Base-by-base conservation (phyloP, 2,329 filamentous ascomycete genomes). In the Fusarium austroafricanum region DNA sequence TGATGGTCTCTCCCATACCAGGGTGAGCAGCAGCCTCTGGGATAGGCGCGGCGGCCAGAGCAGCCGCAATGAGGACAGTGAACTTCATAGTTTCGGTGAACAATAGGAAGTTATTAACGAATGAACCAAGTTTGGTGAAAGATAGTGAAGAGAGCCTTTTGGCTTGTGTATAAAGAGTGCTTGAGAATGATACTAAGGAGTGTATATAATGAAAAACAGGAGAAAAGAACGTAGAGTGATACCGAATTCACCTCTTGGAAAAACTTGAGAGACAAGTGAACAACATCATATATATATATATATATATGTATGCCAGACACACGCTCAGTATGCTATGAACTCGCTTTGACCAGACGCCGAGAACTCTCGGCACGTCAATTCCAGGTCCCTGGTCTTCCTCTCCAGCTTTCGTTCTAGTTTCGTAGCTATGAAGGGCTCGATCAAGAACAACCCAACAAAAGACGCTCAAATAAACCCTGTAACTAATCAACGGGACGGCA, bases 61-160 rank as follows among this genome's bases (percentile, higher is more conserved):
- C 71, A 18, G 65, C 61, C 20, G 65, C 45, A 43, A 74, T 47
- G 20, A 73, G 54, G n/a, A 61, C 45, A 20, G 56, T 65, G 21
- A 74, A 57, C 71, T 75, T 78, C 73, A 74, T 77, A 57, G 49
- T 72, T 29, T 40, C 3, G 28, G 37, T 54, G 11, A 38, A 49
- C 52, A 6, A 12, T 10, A 23, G 33, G 11, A 20, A 29, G 14
- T 35, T 37, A 38, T 52, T 49, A 52, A 37, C 29, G 60, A 57
- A 28, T 39, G 20, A 68, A 50, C 21, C 33, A 33, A 42, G 12
- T 23, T 18, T 49, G 38, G 21, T 39, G 35, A 61, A 42, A 40
- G 33, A 50, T 23, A 10, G 29, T 31, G 42, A 42, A 51, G 29
- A 51, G 18, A 51, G 61, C 47, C 50, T 60, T 29, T 33, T 40